phyloP scores from a whole-genome alignment of 257 asterid genomes.

The Datura wrightii region DNA sequence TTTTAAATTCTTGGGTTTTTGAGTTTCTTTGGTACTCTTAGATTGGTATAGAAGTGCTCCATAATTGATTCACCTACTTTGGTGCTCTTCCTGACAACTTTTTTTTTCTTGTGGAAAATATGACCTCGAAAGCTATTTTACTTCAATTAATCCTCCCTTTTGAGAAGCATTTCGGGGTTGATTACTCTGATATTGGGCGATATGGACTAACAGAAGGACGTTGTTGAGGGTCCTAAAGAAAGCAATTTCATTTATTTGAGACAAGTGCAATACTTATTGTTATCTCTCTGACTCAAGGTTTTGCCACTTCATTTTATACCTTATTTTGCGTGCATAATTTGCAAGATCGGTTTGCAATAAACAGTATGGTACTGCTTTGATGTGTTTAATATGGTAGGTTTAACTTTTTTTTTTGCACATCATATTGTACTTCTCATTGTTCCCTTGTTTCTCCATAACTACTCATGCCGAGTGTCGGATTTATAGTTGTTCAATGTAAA shows the following conservation, averaged over 20 bases:
- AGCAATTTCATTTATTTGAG: not conserved
- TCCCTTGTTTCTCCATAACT: not conserved
- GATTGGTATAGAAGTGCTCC: not conserved
- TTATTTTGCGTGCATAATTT: not conserved
- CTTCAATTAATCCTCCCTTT: not conserved
- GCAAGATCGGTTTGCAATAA: not conserved
- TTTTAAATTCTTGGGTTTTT: not conserved
- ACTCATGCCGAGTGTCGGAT: not conserved
- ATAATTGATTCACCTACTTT: not conserved
- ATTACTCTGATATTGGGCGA: not conserved
- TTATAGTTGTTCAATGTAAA: not conserved
- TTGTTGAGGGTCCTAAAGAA: not conserved
- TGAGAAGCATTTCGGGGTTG: not conserved
- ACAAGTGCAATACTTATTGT: not conserved
- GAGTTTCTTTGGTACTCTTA: not conserved
- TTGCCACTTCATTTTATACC: not conserved
- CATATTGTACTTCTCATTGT: not conserved
- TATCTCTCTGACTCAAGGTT: not conserved
- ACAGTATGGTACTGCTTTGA: conserved; percentile 15
- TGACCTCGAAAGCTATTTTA: not conserved
- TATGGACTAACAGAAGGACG: not conserved
- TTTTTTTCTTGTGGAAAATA: not conserved
- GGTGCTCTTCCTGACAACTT: not conserved
- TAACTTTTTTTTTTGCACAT: not conserved
- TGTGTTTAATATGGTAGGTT: not conserved